phyloP scores from a whole-genome alignment of 78 protist species.

The Dictyostelium discoideum region DNA sequence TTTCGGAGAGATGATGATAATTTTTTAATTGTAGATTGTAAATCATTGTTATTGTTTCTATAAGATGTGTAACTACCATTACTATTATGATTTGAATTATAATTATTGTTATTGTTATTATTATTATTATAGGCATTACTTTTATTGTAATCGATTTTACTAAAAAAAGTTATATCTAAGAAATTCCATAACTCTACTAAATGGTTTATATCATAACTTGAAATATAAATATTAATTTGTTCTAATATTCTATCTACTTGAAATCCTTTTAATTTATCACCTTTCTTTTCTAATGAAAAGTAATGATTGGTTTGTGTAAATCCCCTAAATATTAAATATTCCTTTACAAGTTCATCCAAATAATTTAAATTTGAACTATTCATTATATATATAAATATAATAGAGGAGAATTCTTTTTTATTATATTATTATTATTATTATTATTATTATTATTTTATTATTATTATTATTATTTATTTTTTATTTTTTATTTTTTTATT shows the following conservation, averaged over 20 bases:
- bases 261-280: slow-evolving; percentile 78
- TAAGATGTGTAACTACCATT: not conserved
- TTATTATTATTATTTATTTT: no score
- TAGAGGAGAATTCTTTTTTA: not conserved
- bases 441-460: no score
- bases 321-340: slow-evolving; percentile 84
- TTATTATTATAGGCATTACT: not conserved
- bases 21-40: slow-evolving; percentile 47
- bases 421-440: no score
- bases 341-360: slow-evolving; percentile 83
- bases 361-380: slow-evolving; percentile 26
- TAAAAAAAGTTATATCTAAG: slow-evolving; percentile 72
- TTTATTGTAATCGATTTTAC: slow-evolving; percentile 46
- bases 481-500: no score
- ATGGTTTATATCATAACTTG: slow-evolving; percentile 44
- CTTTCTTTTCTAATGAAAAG: slow-evolving; percentile 64
- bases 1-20: slow-evolving; percentile 49
- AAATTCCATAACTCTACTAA: slow-evolving; percentile 63
- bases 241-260: slow-evolving; percentile 83
- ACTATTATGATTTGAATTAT: not conserved
- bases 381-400: not conserved
- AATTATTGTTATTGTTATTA: not conserved
- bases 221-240: slow-evolving; percentile 47
- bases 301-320: slow-evolving; percentile 74
- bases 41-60: not conserved